phyloP scores from a whole-genome alignment of 2,329 filamentous ascomycete genomes.

The Talaromyces sp. region DNA sequence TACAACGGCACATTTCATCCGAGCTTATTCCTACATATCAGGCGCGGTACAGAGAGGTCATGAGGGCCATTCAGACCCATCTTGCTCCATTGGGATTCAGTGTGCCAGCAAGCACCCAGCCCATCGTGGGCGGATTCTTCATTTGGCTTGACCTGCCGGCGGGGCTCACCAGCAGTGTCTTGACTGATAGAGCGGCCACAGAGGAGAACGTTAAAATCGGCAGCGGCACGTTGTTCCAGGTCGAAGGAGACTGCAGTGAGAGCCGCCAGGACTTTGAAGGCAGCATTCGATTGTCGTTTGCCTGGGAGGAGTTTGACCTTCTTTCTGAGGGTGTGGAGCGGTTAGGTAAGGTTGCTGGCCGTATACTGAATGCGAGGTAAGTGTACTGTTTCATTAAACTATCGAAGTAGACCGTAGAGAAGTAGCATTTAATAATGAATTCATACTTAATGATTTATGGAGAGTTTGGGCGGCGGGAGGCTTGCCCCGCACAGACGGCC shows the following conservation, averaged over 20 bases:
- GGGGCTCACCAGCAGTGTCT: slow-evolving; percentile 47
- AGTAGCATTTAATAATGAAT: too few relatives aligned
- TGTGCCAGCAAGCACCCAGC: slow-evolving; percentile 20
- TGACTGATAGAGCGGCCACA: slow-evolving; percentile 54
- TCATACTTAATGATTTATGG: not conserved
- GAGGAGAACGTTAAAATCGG: slow-evolving; percentile 66
- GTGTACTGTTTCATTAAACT: not conserved
- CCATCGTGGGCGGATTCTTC: slow-evolving; percentile 75
- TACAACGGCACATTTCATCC: slow-evolving; percentile 50
- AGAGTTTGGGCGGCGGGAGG: not conserved
- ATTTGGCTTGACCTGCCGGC: slow-evolving; percentile 68
- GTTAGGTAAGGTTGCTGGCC: slow-evolving; percentile 40
- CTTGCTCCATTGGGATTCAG: slow-evolving; percentile 60
- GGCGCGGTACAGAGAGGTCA: slow-evolving; percentile 50
- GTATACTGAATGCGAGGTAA: slow-evolving; percentile 1
- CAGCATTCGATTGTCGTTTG: slow-evolving; percentile 63
- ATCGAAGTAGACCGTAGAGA: not conserved
- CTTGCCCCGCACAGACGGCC: not conserved
- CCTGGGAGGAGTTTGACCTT: slow-evolving; percentile 64
- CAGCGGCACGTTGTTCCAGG: slow-evolving; percentile 65
- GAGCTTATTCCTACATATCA: slow-evolving; percentile 54
- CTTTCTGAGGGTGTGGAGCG: slow-evolving; percentile 64
- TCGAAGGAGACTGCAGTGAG: slow-evolving; percentile 51
- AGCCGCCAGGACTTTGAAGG: slow-evolving; percentile 51
- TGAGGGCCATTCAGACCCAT: slow-evolving; percentile 53